Base-by-base conservation (phyloP, 805 yeast species). In the Suhomyces emberorum region DNA sequence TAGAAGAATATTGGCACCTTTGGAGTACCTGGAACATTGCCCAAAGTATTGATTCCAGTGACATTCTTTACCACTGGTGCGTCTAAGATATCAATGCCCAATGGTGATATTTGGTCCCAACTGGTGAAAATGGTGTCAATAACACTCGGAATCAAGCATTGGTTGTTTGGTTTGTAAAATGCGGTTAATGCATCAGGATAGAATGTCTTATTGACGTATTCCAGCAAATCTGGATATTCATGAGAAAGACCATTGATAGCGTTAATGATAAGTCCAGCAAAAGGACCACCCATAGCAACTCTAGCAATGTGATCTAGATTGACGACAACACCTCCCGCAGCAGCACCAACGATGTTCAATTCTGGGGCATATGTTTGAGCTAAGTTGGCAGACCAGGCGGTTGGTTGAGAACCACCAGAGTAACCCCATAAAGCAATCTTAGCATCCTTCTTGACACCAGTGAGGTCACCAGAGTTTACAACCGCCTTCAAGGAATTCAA, bases 281-380 rank as follows among this genome's bases (percentile, higher is more conserved):
- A 53, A 1, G 47, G 11, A 2, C 48, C 44, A 1, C 62, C 62
- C 23, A 57, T 61, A 11, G 51, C 44, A 8, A 46, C 43, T 8
- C 30, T 43, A 1, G 54, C 50, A 2, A 61, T 51, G 19, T 48
- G 51, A 4, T 61, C 58, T 18, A 61, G 41, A 33, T 63, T 59
- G 14, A 63, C 52, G 10, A 57, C 61, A 47, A 61, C 51, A 4
- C 70, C 70, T 7, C 70, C 70, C 6, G 61, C 17, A 2, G 63
- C 63, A 4, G 51, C 64, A 10, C 68, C 70, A 44, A 51, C 10
- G 18, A 43, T 28, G 20, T 30, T 27, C 26, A 52, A 42, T 12
- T 54, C 57, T 0, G 57, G 57, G 1, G 60, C 59, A 23, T 54
- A 54, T 9, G 27, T 15, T 9, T 56, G 59, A 29, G 50, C 54